Evolutionary conservation across 2,329 filamentous ascomycete genomes (phyloP), one percentile per base, ranked within the genome.

Genomic region (Dothistroma septosporum): DNA sequence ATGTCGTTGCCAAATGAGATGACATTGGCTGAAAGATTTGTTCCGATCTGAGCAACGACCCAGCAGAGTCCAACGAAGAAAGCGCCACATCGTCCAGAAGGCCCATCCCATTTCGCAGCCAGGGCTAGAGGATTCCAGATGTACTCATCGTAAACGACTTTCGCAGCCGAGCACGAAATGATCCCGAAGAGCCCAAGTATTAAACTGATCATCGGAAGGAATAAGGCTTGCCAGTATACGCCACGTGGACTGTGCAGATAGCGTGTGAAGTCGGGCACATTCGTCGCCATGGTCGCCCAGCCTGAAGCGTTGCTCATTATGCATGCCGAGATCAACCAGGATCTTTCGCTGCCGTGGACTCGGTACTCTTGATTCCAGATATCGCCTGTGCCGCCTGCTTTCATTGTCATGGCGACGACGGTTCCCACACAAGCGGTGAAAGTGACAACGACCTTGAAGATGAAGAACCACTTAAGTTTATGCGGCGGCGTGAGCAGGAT

Each of bases 1-100:
- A 83, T 68, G 65, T 84, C 82, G 64, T 84, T 84, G 4, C 80
- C 82, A 32, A 78, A 81, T 0, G 79, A 80, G 57, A 85, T 78
- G 0, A 76, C 78, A 67, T 84, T 84, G 4, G 81, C 81, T 2
- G 76, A 77, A 56, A 84, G 76, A 64, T 84, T 85, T 7, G 79
- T 80, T 31, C 81, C 79, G 8, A 83, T 76, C 4, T 78, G 76
- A 4, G 80, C 80, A 4, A 83, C 74, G 74, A 89, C 90, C 72
- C 70, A 73, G 60, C 66, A 68, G n/a, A 72, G 55, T 8, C 66
- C 70, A 41, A 69, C 68, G 62, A 72, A 72, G 61, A 74, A 72
- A 1, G 70, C 71, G 2, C 70, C 71, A n/a, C 70, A 71, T 35
- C 70, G 66, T 22, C 71, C 71, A 22, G 68, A 61, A 19, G 69